These are phyloP conservation scores for Aspergillus bombycis DNA, from an alignment of 2,329 filamentous ascomycete genomes.

Conservation along the genomic window DNA sequence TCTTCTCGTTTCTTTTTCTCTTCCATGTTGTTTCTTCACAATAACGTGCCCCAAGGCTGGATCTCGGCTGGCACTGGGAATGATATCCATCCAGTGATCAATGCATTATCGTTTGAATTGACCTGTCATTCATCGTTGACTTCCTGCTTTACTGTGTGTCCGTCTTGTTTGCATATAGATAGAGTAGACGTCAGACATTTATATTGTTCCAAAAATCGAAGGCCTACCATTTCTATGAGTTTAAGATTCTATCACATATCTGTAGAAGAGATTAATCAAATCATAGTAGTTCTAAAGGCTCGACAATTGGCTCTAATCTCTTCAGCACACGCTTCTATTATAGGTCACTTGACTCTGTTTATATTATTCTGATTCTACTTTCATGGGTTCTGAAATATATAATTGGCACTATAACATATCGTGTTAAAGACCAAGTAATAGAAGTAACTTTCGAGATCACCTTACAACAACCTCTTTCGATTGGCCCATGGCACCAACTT, in stretches of 20 bases:
- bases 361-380: not conserved
- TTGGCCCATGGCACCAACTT: constrained; percentile 14
- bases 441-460: constrained; percentile 4
- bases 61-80: constrained; percentile 14
- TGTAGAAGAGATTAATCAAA: not conserved
- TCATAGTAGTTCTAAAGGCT: not conserved
- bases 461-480: constrained; percentile 13
- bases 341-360: not conserved
- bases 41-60: constrained; percentile 15
- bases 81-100: constrained; percentile 11
- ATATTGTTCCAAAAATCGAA: not conserved
- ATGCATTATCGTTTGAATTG: constrained; percentile 16
- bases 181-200: not conserved
- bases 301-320: not conserved
- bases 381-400: not conserved
- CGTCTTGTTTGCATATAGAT: not conserved
- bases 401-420: not conserved
- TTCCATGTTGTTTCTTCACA: not conserved
- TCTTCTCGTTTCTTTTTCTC: not conserved
- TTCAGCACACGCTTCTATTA: not conserved
- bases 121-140: constrained; percentile 9
- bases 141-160: not conserved
- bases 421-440: not conserved
- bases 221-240: not conserved
- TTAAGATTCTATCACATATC: not conserved